phyloP scores from a whole-genome alignment of 1,139 yeast species.

The Hyphopichia wangnamkhiaoensis region DNA sequence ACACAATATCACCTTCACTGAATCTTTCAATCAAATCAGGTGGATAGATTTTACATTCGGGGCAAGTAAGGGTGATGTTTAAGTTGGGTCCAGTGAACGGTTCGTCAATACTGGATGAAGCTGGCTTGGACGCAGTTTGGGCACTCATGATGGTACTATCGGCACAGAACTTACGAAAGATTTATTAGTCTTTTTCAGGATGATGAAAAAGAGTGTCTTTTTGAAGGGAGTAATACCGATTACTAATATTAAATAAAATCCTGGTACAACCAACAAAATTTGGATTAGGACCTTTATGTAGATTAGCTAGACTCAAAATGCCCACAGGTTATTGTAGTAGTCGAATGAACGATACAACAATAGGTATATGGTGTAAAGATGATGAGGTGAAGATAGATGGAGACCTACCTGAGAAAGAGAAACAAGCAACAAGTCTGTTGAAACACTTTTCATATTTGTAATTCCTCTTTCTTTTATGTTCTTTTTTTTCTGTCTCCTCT shows the following conservation, averaged over 20 bases:
- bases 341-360: conserved; percentile 15
- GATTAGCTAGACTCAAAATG: not conserved
- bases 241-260: no score
- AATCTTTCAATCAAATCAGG: conserved; percentile 95
- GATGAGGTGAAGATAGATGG: conserved; percentile 3
- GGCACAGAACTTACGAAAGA: not conserved
- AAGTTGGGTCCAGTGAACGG: conserved; percentile 65
- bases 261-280: no score
- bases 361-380: not conserved
- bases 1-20: conserved; percentile 96
- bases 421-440: not conserved
- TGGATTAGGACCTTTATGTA: no score
- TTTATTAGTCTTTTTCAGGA: not conserved
- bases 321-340: conserved; percentile 5
- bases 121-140: conserved; percentile 15
- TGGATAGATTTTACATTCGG: conserved; percentile 93
- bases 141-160: conserved; percentile 14
- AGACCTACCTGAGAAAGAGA: conserved; percentile 4
- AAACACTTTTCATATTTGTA: not conserved
- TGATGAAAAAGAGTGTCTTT: no score
- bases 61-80: conserved; percentile 88
- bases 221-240: no score
- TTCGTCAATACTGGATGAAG: conserved; percentile 39
- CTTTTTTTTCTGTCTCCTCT: not conserved
- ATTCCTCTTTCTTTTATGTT: not conserved